phyloP scores from a whole-genome alignment of 2,329 filamentous ascomycete species.

The Neofusicoccum cordaticola region DNA sequence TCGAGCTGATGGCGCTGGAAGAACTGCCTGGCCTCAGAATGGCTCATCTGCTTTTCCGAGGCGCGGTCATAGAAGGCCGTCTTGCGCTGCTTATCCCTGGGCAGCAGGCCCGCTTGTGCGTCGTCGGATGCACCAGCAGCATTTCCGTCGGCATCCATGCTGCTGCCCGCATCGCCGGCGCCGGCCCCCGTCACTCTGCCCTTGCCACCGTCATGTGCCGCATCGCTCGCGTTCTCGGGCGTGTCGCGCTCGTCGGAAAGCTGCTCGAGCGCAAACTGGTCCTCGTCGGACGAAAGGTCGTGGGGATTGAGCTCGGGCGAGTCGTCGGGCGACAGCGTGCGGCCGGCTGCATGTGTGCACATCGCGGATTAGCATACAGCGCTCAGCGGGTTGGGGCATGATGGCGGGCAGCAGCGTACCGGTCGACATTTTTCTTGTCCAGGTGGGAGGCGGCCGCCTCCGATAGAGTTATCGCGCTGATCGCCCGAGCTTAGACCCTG shows the following conservation, averaged over 20 bases:
- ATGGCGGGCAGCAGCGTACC: not conserved
- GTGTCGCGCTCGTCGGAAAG: conserved; percentile 25
- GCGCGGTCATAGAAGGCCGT: conserved; percentile 93
- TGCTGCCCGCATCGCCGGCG: conserved; percentile 16
- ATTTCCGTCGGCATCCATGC: conserved; percentile 26
- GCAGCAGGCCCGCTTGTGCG: conserved; percentile 38
- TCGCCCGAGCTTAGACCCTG: conserved; percentile 6
- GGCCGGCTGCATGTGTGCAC: not conserved
- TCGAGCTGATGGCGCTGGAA: conserved; percentile 84
- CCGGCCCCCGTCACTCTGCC: not conserved
- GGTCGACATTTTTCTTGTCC: conserved; percentile 16
- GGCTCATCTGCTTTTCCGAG: conserved; percentile 89
- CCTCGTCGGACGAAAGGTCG: conserved; percentile 35
- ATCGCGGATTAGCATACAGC: not conserved
- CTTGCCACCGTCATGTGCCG: conserved; percentile 21
- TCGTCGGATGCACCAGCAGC: conserved; percentile 25
- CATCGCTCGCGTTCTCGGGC: conserved; percentile 21
- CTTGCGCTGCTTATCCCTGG: conserved; percentile 56
- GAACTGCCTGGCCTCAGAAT: conserved; percentile 91
- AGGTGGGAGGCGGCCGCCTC: conserved; percentile 5
- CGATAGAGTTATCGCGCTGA: conserved; percentile 15
- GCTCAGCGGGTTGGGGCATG: not conserved
- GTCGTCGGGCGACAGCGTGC: conserved; percentile 33
- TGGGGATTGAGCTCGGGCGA: conserved; percentile 35
- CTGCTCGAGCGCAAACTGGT: conserved; percentile 28